Percentiles rank a stretch among this genome's conserved stretches.
Conservation (phyloP, 2,329 filamentous ascomycete species). For the Fusarium anthophilum region DNA sequence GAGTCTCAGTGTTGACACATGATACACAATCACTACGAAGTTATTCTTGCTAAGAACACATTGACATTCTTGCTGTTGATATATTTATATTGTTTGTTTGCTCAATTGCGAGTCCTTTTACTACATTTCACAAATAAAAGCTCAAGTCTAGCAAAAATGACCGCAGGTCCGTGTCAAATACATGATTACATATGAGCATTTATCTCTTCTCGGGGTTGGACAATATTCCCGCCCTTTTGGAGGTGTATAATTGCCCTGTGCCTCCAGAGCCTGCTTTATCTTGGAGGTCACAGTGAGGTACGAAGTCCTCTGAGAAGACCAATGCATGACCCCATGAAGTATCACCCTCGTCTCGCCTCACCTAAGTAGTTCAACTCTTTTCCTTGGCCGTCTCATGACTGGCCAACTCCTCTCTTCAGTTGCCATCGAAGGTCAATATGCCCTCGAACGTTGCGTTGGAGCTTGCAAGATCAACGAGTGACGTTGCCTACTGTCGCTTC, state of each 20-base stretch:
- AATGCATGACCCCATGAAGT: neutral
- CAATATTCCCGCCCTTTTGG: neutral
- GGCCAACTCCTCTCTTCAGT: neutral
- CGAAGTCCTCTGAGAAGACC: neutral
- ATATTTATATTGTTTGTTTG: neutral
- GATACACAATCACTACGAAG: neutral
- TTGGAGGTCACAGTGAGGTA: neutral
- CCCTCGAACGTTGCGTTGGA: neutral
- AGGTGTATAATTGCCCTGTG: neutral
- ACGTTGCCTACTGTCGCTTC: neutral
- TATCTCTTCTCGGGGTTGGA: neutral
- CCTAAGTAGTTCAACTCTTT: neutral
- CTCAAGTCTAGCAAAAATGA: neutral
- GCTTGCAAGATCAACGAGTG: neutral
- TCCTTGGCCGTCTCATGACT: neutral
- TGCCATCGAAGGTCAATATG: neutral
- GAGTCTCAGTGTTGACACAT: neutral
- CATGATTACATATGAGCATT: neutral
- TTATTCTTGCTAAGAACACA: neutral
- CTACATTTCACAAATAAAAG: neutral
- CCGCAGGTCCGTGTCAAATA: neutral
- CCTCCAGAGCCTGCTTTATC: neutral
- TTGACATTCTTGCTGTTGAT: neutral
- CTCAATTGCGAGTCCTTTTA: neutral
- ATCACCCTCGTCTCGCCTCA: neutral